Evolutionary conservation across 1,284 basidiomycete species (phyloP), one percentile per base, ranked within the genome.

Genomic region (Cystobasidium pallidum): DNA sequence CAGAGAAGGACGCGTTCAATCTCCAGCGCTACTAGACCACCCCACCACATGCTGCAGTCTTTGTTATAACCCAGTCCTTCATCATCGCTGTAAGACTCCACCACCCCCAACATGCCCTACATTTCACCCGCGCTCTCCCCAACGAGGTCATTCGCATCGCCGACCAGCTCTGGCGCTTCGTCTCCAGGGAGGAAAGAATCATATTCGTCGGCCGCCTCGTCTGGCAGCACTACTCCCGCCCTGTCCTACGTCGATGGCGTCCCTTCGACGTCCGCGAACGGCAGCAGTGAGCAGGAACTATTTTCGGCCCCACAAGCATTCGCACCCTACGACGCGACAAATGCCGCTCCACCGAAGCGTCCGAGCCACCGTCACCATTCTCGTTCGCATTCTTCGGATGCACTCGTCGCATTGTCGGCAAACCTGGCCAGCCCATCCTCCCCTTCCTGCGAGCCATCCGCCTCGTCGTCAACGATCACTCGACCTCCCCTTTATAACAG

Each of bases 91-190:
- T n/a, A n/a, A n/a, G n/a, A n/a, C n/a, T n/a, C 36, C 36, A 39
- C 6, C 36, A 39, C 36, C 36, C 13, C n/a, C 62, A 36, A 52
- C 41, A 71, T 71, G 68, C 68, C 68, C 36, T 71, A 71, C 61
- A 64, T 71, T n/a, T 71, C 68, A 28, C 68, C 68, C 30, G 45
- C 68, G 34, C 47, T 71, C 47, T 71, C 68, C 4, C 68, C 68
- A 39, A 57, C 52, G 26, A 63, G 41, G 61, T 32, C 61, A 11
- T 71, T 71, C 28, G 28, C 43, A 28, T 61, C 55, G 19, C 39
- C 55, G 19, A 36, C 26, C 6, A 28, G 26, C 24, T 64, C 62
- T 34, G 67, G 41, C 24, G 45, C 28, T 11, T 43, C 43, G 8
- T 36, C 26, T 1, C 45, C 67, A 2, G 28, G 28, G 34, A 57